phyloP scores from a whole-genome alignment of 2,329 filamentous ascomycete genomes.

The Aspergillus jensenii region DNA sequence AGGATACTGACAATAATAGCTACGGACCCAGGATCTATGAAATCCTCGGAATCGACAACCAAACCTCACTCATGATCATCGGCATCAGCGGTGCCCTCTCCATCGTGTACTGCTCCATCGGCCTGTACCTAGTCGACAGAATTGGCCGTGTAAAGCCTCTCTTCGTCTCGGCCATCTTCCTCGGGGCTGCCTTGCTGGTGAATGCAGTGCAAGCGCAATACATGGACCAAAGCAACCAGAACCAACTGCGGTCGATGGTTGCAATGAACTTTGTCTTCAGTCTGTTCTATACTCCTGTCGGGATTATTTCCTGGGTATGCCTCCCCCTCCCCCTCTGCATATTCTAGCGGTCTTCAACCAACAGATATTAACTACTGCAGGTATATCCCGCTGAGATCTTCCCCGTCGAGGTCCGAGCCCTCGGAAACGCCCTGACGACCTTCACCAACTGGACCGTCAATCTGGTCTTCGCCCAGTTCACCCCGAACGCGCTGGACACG shows the following conservation, averaged over 20 bases:
- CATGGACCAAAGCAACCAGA: conserved; percentile 23
- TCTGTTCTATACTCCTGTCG: conserved; percentile 46
- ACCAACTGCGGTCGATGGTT: conserved; percentile 45
- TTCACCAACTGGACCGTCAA: conserved; percentile 49
- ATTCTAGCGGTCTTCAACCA: too few species aligned
- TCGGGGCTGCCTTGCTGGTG: conserved; percentile 39
- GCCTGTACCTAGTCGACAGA: conserved; percentile 47
- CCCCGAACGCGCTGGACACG: conserved; percentile 43
- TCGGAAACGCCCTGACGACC: conserved; percentile 46
- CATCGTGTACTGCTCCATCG: conserved; percentile 49
- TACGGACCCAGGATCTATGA: conserved; percentile 8
- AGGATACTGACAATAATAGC: too few species aligned
- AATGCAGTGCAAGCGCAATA: conserved; percentile 8
- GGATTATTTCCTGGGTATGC: conserved; percentile 45
- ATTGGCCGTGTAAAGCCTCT: conserved; percentile 52
- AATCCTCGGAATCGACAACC: conserved; percentile 8
- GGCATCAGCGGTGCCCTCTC: conserved; percentile 53
- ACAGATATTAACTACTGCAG: not conserved
- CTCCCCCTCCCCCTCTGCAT: too few species aligned
- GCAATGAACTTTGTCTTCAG: conserved; percentile 51
- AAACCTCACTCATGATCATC: conserved; percentile 51
- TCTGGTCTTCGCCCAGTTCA: conserved; percentile 52
- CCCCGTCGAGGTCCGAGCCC: conserved; percentile 44
- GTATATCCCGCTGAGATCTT: conserved; percentile 50
- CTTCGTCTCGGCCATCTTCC: conserved; percentile 41